phyloP scores from a whole-genome alignment of 805 yeast genomes.

The Brettanomyces sp. region DNA sequence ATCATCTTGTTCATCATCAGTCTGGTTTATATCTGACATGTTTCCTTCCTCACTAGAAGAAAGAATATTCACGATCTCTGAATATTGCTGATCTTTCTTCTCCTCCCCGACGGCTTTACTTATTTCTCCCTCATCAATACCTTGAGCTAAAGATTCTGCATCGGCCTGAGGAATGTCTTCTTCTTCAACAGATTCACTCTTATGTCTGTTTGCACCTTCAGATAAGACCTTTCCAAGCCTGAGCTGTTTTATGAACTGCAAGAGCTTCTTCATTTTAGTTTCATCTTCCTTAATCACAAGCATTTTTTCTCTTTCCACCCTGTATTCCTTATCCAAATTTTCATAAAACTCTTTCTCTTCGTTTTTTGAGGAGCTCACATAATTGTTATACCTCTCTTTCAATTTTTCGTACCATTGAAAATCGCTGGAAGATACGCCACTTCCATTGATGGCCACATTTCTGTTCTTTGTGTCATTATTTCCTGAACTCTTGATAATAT shows the following conservation, averaged over 20 bases:
- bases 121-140: neutral
- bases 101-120: neutral
- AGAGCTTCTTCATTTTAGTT: constrained; percentile 12
- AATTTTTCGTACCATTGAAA: constrained; percentile 27
- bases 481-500: neutral
- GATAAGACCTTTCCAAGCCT: neutral
- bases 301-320: constrained; percentile 10
- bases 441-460: neutral
- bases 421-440: constrained; percentile 2
- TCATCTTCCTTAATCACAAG: constrained; percentile 10
- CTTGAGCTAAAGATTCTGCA: neutral
- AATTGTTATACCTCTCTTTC: constrained; percentile 24
- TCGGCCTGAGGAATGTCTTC: constrained; percentile 7
- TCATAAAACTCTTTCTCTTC: constrained; percentile 30
- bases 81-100: constrained; percentile 3
- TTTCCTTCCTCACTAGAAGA: constrained; percentile 9
- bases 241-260: constrained; percentile 7
- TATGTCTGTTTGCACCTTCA: neutral
- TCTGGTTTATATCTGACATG: constrained; percentile 3
- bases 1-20: constrained; percentile 5
- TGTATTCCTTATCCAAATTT: constrained; percentile 26
- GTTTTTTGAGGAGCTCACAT: constrained; percentile 21
- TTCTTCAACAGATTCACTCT: constrained; percentile 8
- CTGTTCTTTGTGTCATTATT: neutral
- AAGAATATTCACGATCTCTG: constrained; percentile 7